Evolutionary conservation across 164 flowering plant genomes (phyloP).

Genomic region (Vitis amurensis): DNA sequence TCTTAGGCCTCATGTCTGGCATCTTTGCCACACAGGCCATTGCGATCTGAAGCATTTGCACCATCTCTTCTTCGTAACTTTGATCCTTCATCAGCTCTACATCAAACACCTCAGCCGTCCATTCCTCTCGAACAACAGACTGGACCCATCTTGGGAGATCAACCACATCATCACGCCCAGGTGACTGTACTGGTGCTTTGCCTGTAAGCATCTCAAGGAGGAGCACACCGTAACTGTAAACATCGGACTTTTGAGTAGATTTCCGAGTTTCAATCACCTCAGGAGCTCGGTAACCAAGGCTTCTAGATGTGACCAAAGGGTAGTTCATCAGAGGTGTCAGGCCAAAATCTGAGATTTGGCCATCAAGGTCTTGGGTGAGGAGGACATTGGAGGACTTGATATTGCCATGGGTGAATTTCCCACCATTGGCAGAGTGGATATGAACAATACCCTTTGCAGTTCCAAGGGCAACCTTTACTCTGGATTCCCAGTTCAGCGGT

Average conservation of each 20-base stretch:
- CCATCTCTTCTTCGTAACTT: constrained; percentile 48
- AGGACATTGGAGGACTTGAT: constrained; percentile 53
- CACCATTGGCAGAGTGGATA: constrained; percentile 36
- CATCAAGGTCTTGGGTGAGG: constrained; percentile 32
- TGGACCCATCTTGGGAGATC: constrained; percentile 54
- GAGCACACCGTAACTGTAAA: constrained; percentile 57
- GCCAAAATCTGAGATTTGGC: constrained; percentile 48
- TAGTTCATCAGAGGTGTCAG: constrained; percentile 33
- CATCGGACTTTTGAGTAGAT: constrained; percentile 44
- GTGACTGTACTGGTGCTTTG: constrained; percentile 42
- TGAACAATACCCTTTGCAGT: constrained; percentile 52
- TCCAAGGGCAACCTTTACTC: constrained; percentile 44
- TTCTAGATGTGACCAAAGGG: constrained; percentile 33
- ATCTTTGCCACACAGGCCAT: constrained; percentile 42
- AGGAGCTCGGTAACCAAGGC: constrained; percentile 54
- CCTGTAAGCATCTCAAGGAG: constrained; percentile 56
- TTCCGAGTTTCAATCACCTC: constrained; percentile 42
- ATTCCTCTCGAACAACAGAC: constrained; percentile 49
- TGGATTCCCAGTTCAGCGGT: constrained; percentile 45
- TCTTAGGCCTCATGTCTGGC: constrained; percentile 44
- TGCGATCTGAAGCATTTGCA: constrained; percentile 54
- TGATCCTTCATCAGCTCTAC: constrained; percentile 25
- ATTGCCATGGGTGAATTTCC: constrained; percentile 51
- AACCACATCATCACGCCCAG: constrained; percentile 36
- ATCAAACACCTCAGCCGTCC: constrained; percentile 46